A percentile compares a stretch with the other conserved stretches of the same genome.
Conservation (phyloP, 768 basidiomycete species). For the Collybia sp. region DNA sequence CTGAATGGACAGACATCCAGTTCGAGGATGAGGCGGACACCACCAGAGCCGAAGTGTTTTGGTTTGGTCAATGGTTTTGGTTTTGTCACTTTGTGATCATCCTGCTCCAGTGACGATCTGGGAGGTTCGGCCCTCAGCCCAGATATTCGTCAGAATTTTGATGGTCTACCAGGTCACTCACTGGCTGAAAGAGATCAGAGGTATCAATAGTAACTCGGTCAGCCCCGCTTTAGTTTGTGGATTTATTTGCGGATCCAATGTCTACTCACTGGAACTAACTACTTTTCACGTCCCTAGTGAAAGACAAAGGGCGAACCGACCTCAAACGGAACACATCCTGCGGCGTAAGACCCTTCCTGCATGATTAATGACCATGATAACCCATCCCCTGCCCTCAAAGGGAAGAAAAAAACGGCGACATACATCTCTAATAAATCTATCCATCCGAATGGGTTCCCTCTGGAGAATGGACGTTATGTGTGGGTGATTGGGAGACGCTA, state of each 20-base stretch:
- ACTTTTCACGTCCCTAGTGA: conserved; percentile 25
- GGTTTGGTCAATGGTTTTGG: conserved; percentile 19
- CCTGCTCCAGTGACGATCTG: background rate
- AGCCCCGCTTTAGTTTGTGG: conserved; percentile 33
- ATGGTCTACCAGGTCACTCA: conserved; percentile 35
- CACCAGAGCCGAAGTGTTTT: conserved; percentile 12
- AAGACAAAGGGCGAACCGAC: conserved; percentile 32
- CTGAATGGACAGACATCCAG: conserved; percentile 33
- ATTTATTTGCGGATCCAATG: conserved; percentile 9
- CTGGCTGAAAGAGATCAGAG: conserved; percentile 41
- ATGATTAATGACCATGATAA: background rate
- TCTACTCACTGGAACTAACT: background rate
- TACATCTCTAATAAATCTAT: conserved; percentile 27
- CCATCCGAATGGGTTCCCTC: conserved; percentile 19
- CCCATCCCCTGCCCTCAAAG: conserved; percentile 19
- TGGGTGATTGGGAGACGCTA: conserved; percentile 9
- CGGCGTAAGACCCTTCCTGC: conserved; percentile 27
- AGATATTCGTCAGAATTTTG: conserved; percentile 42
- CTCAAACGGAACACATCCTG: conserved; percentile 38
- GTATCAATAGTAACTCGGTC: conserved; percentile 41
- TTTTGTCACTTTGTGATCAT: no score
- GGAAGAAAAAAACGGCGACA: conserved; percentile 42
- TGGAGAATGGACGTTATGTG: conserved; percentile 17
- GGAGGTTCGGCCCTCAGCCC: conserved; percentile 36
- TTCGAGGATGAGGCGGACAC: conserved; percentile 34